These are phyloP conservation scores for Marchantia polymorpha DNA, from an alignment of 225 moss, liverwort and hornwort species.

Conservation along the genomic window DNA sequence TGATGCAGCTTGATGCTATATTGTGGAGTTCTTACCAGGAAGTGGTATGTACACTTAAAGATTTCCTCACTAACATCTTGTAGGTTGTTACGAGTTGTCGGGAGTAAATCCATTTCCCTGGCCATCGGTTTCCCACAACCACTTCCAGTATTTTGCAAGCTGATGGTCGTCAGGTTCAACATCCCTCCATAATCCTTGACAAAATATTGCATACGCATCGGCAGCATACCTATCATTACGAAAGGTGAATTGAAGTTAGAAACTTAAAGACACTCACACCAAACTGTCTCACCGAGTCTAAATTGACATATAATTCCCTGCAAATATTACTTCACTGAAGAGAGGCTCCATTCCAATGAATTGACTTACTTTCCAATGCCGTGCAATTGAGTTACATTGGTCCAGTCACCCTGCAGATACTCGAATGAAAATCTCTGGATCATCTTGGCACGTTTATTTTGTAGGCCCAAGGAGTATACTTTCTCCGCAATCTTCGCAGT, in stretches of 20 bases:
- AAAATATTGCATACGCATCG: slow-evolving; percentile 97
- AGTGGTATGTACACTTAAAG: slow-evolving; percentile 38
- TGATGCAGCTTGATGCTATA: background rate
- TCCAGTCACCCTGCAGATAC: slow-evolving; percentile 77
- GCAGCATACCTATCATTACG: slow-evolving; percentile 67
- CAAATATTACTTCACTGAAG: too few relatives aligned
- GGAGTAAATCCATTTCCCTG: slow-evolving; percentile 56
- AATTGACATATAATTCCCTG: too few relatives aligned
- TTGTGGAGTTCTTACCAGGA: slow-evolving; percentile 17
- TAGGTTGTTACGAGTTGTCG: slow-evolving; percentile 21
- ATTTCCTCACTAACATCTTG: slow-evolving; percentile 6
- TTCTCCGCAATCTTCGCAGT: slow-evolving; percentile 73
- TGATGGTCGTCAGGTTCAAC: slow-evolving; percentile 73
- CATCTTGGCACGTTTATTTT: slow-evolving; percentile 92
- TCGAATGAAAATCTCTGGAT: slow-evolving; percentile 87
- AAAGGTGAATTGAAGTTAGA: background rate
- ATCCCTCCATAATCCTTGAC: slow-evolving; percentile 96
- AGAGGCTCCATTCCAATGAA: background rate
- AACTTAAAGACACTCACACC: too few relatives aligned
- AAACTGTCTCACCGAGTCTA: too few relatives aligned
- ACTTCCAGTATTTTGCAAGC: slow-evolving; percentile 79
- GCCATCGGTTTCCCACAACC: slow-evolving; percentile 82
- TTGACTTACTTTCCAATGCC: slow-evolving; percentile 90
- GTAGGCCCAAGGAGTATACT: slow-evolving; percentile 85
- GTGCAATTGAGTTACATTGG: slow-evolving; percentile 82